These are phyloP conservation scores for Triticum timopheevii DNA, from an alignment of 176 grass and related monocot genomes.

Conservation along the genomic window DNA sequence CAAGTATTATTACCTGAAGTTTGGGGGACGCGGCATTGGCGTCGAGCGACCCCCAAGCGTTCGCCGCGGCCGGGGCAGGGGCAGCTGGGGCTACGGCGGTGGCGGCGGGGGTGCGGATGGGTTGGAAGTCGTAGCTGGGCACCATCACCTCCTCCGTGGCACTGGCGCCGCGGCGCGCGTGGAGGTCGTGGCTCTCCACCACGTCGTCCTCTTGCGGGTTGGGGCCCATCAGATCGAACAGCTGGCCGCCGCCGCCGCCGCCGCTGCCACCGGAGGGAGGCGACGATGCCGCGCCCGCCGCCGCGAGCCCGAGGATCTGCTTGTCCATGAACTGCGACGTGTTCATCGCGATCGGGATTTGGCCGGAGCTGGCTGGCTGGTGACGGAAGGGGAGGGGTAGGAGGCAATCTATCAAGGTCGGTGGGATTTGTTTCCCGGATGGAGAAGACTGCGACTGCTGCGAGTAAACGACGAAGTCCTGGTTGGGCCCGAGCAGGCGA, in stretches of 20 bases:
- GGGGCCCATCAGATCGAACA: constrained; percentile 63
- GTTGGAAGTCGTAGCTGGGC: constrained; percentile 76
- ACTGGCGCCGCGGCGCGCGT: neutral
- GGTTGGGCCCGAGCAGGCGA: neutral
- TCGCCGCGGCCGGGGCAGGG: constrained; percentile 19
- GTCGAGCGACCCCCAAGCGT: constrained; percentile 41
- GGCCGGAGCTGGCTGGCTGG: constrained; percentile 1
- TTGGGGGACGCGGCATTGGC: constrained; percentile 44
- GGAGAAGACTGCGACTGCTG: neutral
- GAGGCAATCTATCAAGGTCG: neutral
- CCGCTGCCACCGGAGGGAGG: neutral
- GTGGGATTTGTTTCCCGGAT: constrained; percentile 5
- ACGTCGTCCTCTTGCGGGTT: constrained; percentile 45
- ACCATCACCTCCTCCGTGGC: constrained; percentile 48
- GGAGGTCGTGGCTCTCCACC: constrained; percentile 9
- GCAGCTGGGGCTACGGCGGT: neutral
- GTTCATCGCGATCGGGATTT: constrained; percentile 52
- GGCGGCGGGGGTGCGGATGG: constrained; percentile 37
- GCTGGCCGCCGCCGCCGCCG: constrained; percentile 14
- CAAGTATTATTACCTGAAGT: constrained; percentile 33
- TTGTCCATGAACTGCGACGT: constrained; percentile 85
- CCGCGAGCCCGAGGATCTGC: constrained; percentile 71
- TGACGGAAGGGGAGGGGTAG: neutral
- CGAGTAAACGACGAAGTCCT: neutral
- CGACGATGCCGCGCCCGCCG: constrained; percentile 1